Percentiles rank a stretch among this genome's conserved stretches.
These are phyloP conservation scores for Croton setiger DNA, from an alignment of 441 rosid species.

Conservation along the genomic window DNA sequence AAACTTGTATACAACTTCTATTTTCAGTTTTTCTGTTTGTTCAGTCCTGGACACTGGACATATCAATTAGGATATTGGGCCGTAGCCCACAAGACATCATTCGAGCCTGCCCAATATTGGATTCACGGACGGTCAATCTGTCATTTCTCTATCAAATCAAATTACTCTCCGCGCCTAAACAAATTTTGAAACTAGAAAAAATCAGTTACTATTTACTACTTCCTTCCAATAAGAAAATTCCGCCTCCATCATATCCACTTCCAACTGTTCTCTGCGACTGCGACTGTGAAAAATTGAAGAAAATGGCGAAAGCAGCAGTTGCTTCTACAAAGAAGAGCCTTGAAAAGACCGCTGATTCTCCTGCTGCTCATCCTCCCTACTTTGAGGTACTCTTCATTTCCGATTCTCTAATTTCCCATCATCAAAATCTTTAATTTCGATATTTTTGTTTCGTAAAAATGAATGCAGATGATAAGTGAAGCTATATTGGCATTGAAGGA, in stretches of 20 bases:
- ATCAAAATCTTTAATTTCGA: not conserved
- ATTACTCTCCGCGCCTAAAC: conserved; percentile 10
- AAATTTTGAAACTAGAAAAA: conserved; percentile 4
- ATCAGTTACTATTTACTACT: no score
- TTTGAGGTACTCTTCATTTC: conserved; percentile 4
- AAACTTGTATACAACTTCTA: no score
- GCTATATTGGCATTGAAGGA: conserved; percentile 71
- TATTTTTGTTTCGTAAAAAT: not conserved
- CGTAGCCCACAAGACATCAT: no score
- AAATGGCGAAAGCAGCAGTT: conserved; percentile 21
- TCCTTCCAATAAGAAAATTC: no score
- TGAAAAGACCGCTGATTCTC: conserved; percentile 5
- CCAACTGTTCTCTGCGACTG: not conserved
- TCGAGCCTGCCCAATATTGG: no score
- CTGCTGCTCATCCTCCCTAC: conserved; percentile 16
- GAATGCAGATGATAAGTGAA: conserved; percentile 71
- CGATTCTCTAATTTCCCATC: not conserved
- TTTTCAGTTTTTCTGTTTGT: no score
- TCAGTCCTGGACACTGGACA: no score
- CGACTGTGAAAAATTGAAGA: no score
- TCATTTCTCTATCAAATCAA: no score
- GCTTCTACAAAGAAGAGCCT: conserved; percentile 8
- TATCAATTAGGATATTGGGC: no score
- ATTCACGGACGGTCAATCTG: no score
- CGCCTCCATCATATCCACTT: no score